A percentile compares a stretch with the other conserved stretches of the same genome.
Conservation (phyloP, 805 yeast genomes). For the Saccharomycopsis sp. region DNA sequence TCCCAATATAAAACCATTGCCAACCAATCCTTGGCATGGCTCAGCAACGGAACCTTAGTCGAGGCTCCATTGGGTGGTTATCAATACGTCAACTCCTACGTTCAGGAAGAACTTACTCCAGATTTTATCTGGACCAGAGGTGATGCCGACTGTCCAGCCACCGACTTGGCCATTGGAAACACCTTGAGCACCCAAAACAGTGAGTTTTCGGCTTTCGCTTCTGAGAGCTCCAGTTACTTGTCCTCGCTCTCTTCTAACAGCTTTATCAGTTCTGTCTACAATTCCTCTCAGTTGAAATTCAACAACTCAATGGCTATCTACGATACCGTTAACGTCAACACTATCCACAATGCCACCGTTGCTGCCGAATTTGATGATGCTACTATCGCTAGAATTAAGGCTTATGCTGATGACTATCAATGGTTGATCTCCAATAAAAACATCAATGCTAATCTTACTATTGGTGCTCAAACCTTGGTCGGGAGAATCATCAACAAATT, state of each 20-base stretch:
- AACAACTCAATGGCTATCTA: constrained; percentile 35
- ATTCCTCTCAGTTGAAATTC: constrained; percentile 30
- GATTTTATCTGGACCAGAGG: constrained; percentile 38
- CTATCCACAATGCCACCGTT: constrained; percentile 37
- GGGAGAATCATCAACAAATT: constrained; percentile 32
- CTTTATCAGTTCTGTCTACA: constrained; percentile 25
- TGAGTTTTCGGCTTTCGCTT: not conserved
- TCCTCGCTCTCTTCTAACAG: constrained; percentile 11
- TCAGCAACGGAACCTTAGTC: constrained; percentile 35
- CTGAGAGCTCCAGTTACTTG: constrained; percentile 24
- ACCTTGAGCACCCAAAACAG: constrained; percentile 26
- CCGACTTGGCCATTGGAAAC: constrained; percentile 29
- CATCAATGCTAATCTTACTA: constrained; percentile 27
- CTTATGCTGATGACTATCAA: constrained; percentile 36
- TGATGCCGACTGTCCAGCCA: constrained; percentile 36
- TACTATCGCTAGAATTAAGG: constrained; percentile 28
- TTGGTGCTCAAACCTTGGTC: constrained; percentile 38
- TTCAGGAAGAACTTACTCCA: constrained; percentile 32
- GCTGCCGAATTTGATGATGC: constrained; percentile 30
- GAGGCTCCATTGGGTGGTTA: constrained; percentile 38
- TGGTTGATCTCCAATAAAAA: constrained; percentile 30
- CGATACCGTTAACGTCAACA: constrained; percentile 36
- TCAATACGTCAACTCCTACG: constrained; percentile 39
- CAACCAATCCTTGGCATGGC: constrained; percentile 28
- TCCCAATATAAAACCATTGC: constrained; percentile 22